phyloP scores from a whole-genome alignment of 1,139 yeast genomes.

The Pichia sp. region DNA sequence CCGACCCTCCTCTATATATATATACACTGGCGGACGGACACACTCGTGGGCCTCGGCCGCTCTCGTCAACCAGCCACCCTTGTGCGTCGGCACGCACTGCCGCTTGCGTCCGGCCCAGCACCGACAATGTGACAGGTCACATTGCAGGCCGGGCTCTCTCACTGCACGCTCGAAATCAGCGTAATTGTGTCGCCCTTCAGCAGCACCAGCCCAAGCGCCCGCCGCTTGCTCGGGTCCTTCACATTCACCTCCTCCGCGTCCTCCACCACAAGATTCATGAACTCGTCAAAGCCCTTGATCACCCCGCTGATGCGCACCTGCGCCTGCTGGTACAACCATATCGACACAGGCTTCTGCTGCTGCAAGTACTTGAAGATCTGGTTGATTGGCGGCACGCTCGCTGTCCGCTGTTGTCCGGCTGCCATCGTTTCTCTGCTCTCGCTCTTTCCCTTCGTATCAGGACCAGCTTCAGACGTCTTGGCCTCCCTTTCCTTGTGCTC shows the following conservation, averaged over 20 bases:
- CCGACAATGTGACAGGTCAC: background rate
- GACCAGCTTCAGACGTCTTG: background rate
- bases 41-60: background rate
- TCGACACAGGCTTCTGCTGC: conserved; percentile 70
- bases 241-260: conserved; percentile 70
- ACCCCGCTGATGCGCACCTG: conserved; percentile 76
- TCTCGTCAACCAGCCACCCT: background rate
- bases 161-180: conserved; percentile 40
- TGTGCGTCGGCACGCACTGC: no score
- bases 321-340: conserved; percentile 88
- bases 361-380: conserved; percentile 83
- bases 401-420: background rate
- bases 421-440: background rate
- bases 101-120: background rate
- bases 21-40: background rate
- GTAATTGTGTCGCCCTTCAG: conserved; percentile 94
- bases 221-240: conserved; percentile 39
- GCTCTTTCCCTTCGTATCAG: no score
- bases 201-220: conserved; percentile 55
- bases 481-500: background rate
- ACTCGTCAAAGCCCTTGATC: conserved; percentile 92
- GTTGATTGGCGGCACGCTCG: conserved; percentile 77
- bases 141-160: background rate
- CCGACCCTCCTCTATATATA: background rate
- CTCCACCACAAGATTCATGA: conserved; percentile 92